A percentile compares a stretch with the other conserved stretches of the same genome.
phyloP scores from a whole-genome alignment of 1,284 basidiomycete species.

The Athelia sp. region DNA sequence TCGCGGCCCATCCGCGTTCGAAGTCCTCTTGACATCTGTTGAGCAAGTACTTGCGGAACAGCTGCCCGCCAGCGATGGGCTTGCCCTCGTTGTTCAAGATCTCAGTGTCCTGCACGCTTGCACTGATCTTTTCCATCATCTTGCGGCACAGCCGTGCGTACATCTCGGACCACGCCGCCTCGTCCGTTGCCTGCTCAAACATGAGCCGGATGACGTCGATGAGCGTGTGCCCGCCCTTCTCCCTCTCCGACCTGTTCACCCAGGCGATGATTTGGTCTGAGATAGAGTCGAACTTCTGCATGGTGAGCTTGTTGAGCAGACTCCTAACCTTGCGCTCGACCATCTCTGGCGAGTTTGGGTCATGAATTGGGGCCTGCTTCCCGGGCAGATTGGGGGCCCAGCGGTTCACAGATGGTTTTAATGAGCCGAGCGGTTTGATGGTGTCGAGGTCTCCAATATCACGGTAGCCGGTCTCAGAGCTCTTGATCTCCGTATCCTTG shows the following conservation, averaged over 20 bases:
- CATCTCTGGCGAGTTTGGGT: too few relatives aligned
- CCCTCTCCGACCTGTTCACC: constrained; percentile 91
- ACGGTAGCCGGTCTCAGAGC: constrained; percentile 35
- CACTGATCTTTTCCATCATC: constrained; percentile 88
- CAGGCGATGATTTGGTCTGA: constrained; percentile 91
- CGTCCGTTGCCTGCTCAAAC: constrained; percentile 98
- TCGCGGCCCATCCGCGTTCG: constrained; percentile 83
- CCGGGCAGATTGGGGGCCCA: too few relatives aligned
- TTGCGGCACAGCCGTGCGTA: constrained; percentile 93
- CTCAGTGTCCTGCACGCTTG: constrained; percentile 83
- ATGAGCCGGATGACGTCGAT: constrained; percentile 95
- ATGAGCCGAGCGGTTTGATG: too few relatives aligned
- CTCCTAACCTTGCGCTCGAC: constrained; percentile 93
- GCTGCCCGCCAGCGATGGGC: constrained; percentile 81
- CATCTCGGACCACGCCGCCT: constrained; percentile 97
- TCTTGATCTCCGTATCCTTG: too few relatives aligned
- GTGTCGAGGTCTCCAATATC: constrained; percentile 34
- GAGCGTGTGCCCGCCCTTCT: constrained; percentile 91
- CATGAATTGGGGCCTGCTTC: too few relatives aligned
- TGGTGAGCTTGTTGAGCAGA: constrained; percentile 94
- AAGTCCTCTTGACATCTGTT: too few relatives aligned
- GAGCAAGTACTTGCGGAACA: constrained; percentile 94
- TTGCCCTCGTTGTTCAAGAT: constrained; percentile 77
- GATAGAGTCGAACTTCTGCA: constrained; percentile 96
- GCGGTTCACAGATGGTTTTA: too few relatives aligned